These are phyloP conservation scores for Suhomyces atakaporum DNA, from an alignment of 1,139 yeast species.

Conservation along the genomic window DNA sequence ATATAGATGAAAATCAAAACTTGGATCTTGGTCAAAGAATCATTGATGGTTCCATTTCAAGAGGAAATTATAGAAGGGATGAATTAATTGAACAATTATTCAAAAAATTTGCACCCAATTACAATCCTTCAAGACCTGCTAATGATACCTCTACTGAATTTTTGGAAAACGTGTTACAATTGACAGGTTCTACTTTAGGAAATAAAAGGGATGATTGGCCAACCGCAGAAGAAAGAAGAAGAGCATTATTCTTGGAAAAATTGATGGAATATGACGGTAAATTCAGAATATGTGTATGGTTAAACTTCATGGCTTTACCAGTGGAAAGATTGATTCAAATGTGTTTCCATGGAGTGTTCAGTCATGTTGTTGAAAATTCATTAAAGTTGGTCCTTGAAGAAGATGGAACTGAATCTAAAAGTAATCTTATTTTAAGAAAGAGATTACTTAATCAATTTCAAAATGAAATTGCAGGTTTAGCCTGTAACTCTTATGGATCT, in stretches of 20 bases:
- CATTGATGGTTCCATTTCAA: slow-evolving; percentile 64
- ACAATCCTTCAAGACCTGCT: slow-evolving; percentile 36
- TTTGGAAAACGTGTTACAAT: slow-evolving; percentile 62
- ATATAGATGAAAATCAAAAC: slow-evolving; percentile 53
- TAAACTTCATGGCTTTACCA: slow-evolving; percentile 61
- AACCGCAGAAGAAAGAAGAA: slow-evolving; percentile 83
- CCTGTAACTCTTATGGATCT: slow-evolving; percentile 90
- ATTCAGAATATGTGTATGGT: slow-evolving; percentile 60
- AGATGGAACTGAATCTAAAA: slow-evolving; percentile 39
- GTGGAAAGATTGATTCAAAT: slow-evolving; percentile 61
- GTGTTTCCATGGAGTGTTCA: slow-evolving; percentile 86
- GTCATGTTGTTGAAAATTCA: slow-evolving; percentile 76
- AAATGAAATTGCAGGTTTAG: slow-evolving; percentile 53
- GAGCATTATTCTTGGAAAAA: slow-evolving; percentile 72
- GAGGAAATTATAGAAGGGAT: slow-evolving; percentile 63
- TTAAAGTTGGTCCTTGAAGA: slow-evolving; percentile 38
- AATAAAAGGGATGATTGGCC: slow-evolving; percentile 90
- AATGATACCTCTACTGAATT: slow-evolving; percentile 49
- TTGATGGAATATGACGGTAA: slow-evolving; percentile 65
- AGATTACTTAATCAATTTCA: slow-evolving; percentile 70
- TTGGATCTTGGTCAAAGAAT: slow-evolving; percentile 69
- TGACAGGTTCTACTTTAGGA: slow-evolving; percentile 73
- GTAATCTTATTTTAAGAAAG: slow-evolving; percentile 58
- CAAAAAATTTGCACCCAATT: slow-evolving; percentile 58
- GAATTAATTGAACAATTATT: slow-evolving; percentile 64